Evolutionary conservation across 257 asterid species (phyloP), one percentile per base, ranked within the genome.

Genomic region (Paulownia fortunei): DNA sequence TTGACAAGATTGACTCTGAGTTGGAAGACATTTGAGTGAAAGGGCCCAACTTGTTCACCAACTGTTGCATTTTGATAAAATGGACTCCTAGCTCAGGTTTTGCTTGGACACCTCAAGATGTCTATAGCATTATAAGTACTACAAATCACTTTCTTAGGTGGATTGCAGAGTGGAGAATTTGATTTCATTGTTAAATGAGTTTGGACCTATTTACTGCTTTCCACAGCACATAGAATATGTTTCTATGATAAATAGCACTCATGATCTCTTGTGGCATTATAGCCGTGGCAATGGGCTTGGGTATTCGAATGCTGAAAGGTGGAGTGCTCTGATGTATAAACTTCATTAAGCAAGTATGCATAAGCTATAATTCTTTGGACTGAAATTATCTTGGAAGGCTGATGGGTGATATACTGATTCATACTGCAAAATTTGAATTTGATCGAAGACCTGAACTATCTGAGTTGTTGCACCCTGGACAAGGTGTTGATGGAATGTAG

Each of bases 71-170:
- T 23, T 55, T 52, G 34, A 32, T 39, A 8, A 9, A 41, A 15
- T 13, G 18, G 69, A 55, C 54, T 55, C 10, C 3, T 26, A 37
- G 55, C 52, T 41, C 60, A 16, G 3, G 15, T 9, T 46, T 47
- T 74, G 10, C 63, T 30, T 27, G 16, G 18, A 58, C 59, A 24
- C 60, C 78, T 59, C 69, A 60, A 73, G 16, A 3, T 34, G 15
- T 34, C 37, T 34, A 34, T 34, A 5, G 37, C 37, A 2, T 34
- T 34, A 34, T 34, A 34, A 34, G 2, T 19, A 37, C 44, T 37
- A 37, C 44, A 37, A 37, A 37, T 37, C 44, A 37, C 44, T 37
- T 37, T 37, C 44, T 37, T 3, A 37, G 44, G 44, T 37, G 44
- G 6, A 37, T 37, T 4, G 8, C 44, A 37, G 0, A 0, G 3